Evolutionary conservation across 208 protist species (phyloP).

Genomic region (Herpetomonas samuelpessoai): DNA sequence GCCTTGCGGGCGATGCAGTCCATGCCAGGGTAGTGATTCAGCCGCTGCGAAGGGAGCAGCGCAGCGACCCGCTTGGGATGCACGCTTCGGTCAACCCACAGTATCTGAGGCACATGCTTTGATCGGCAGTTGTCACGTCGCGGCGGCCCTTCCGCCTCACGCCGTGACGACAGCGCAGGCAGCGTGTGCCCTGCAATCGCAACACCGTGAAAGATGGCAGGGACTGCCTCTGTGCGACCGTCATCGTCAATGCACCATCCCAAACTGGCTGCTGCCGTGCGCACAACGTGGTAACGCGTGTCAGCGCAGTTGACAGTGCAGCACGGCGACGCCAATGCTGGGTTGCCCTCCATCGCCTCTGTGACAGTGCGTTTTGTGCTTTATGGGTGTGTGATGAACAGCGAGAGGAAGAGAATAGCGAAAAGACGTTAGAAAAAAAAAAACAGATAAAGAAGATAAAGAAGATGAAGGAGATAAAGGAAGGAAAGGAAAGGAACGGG

Average conservation of each 20-base stretch:
- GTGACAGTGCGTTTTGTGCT: too few species aligned
- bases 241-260: conserved; percentile 69
- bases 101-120: conserved; percentile 82
- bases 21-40: conserved; percentile 95
- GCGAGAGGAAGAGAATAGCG: not conserved
- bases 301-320: conserved; percentile 36
- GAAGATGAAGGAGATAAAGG: not conserved
- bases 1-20: conserved; percentile 89
- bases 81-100: conserved; percentile 91
- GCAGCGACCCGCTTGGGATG: conserved; percentile 43
- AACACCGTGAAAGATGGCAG: conserved; percentile 33
- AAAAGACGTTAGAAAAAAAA: not conserved
- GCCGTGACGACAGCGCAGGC: too few species aligned
- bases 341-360: not conserved
- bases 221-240: conserved; percentile 28
- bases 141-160: not conserved
- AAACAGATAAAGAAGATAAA: conserved; percentile 3
- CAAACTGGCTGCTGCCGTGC: conserved; percentile 43
- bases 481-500: not conserved
- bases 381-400: not conserved
- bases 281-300: conserved; percentile 84
- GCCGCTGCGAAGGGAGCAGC: conserved; percentile 66
- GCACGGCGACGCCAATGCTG: not conserved
- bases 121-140: too few species aligned
- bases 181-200: too few species aligned